These are phyloP conservation scores for Beta vulgaris DNA, from an alignment of 148 eudicot genomes.

Conservation along the genomic window DNA sequence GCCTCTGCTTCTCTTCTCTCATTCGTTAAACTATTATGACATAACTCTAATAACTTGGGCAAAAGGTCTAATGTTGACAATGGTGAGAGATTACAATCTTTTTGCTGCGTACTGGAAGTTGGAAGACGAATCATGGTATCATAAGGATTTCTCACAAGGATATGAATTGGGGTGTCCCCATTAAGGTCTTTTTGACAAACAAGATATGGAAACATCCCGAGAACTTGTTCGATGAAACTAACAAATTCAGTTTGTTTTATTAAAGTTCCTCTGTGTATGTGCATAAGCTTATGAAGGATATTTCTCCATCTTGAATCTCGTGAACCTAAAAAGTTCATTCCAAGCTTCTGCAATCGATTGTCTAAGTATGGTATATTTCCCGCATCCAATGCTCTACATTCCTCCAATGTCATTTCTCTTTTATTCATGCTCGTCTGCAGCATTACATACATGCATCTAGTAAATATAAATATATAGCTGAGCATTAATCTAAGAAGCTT, in stretches of 20 bases:
- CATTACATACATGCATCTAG: neutral
- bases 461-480: too few species aligned
- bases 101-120: neutral
- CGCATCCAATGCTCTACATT: neutral
- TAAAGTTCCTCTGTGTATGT: neutral
- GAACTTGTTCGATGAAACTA: neutral
- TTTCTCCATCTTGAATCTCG: neutral
- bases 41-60: neutral
- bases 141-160: neutral
- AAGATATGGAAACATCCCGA: neutral
- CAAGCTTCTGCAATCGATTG: neutral
- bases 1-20: neutral
- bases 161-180: neutral
- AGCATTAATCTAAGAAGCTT: too few species aligned
- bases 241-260: neutral
- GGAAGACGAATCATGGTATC: neutral
- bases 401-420: neutral
- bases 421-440: too few species aligned
- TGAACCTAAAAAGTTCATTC: conserved; percentile 5
- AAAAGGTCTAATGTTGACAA: neutral
- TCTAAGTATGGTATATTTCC: neutral
- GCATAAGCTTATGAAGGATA: neutral
- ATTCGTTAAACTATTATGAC: neutral
- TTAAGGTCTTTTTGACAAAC: neutral
- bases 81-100: neutral